Base-by-base conservation (phyloP, 495 filamentous ascomycete species). In the Penicillium robsamsonii region DNA sequence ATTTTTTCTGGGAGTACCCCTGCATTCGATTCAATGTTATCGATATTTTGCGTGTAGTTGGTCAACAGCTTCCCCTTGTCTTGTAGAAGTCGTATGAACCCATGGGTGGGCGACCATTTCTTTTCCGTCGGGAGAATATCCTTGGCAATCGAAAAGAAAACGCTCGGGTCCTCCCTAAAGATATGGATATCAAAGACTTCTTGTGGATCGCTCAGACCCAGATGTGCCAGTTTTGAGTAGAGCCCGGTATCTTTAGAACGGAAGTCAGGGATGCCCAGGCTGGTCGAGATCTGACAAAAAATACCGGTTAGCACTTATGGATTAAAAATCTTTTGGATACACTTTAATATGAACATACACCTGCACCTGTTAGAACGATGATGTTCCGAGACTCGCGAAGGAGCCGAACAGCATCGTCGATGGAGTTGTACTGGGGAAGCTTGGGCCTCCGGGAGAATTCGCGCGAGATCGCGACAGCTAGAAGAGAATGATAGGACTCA, bases 1-100 rank as follows among this genome's bases (percentile, higher is more conserved):
- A 98, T 84, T 56, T 96, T 96, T 35, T 92, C 87, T 0, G 84
- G 79, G 6, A 70, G 65, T 46, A 98, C 92, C 13, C 94, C 94
- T 2, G 93, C 94, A 53, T 88, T 85, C 31, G 83, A 84, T 67
- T 98, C 94, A 46, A 98, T 87, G 63, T 97, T 97, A 75, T 98
- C 94, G 62, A 98, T 98, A 68, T 98, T 98, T 70, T 98, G 94
- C 2, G 93, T 95, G 74, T 96, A 98, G 72, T 97, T 96, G 25
- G 92, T 97, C 47, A 97, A 79, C 18, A 98, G 83, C 65, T 96
- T 96, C 20, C 84, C 85, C 68, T 92, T 90, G 56, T 92, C 80
- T 67, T 97, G 92, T 2, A 98, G 81, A n/a, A 97, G 79, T n/a
- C 84, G 85, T 60, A 98, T 95, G 75, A 98, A 98, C 40, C 86